A percentile compares a stretch with the other conserved stretches of the same genome.
Evolutionary conservation across 306 rosid species (phyloP).

Genomic region (Mimosa pudica): DNA sequence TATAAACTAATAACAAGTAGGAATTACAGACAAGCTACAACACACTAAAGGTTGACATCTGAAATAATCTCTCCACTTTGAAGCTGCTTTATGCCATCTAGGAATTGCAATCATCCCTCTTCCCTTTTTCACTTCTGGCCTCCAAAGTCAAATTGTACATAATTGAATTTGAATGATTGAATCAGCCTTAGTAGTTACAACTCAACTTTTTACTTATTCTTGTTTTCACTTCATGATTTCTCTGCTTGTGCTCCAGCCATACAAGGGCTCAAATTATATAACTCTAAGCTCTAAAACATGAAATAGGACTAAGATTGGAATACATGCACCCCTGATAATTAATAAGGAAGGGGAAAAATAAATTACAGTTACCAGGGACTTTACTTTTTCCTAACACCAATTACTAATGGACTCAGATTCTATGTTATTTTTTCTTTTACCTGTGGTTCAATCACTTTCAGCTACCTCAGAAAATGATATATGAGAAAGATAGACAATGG

Average conservation of each 20-base stretch:
- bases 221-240: slow-evolving; percentile 20
- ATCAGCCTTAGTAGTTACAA: slow-evolving; percentile 42
- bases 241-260: slow-evolving; percentile 51
- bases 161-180: slow-evolving; percentile 32
- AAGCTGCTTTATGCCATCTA: slow-evolving; percentile 2
- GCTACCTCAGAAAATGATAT: slow-evolving; percentile 49
- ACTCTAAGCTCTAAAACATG: slow-evolving; percentile 36
- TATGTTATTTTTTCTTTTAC: slow-evolving; percentile 33
- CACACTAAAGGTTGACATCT: neutral
- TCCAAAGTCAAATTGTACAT: slow-evolving; percentile 30
- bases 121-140: slow-evolving; percentile 4
- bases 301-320: slow-evolving; percentile 37
- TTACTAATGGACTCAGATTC: slow-evolving; percentile 34
- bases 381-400: slow-evolving; percentile 40
- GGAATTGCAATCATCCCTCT: slow-evolving; percentile 14
- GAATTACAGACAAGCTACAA: slow-evolving; percentile 18
- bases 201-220: slow-evolving; percentile 31
- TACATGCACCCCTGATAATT: slow-evolving; percentile 28
- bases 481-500: slow-evolving; percentile 44
- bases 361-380: slow-evolving; percentile 50
- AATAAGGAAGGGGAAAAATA: slow-evolving; percentile 5
- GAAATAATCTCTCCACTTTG: slow-evolving; percentile 24
- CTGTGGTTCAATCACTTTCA: slow-evolving; percentile 60
- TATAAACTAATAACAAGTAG: neutral
- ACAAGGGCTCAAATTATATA: slow-evolving; percentile 53